A percentile compares a stretch with the other conserved stretches of the same genome.
Evolutionary conservation across 139 green algal species (phyloP).

Genomic region (Pleodorina starrii): DNA sequence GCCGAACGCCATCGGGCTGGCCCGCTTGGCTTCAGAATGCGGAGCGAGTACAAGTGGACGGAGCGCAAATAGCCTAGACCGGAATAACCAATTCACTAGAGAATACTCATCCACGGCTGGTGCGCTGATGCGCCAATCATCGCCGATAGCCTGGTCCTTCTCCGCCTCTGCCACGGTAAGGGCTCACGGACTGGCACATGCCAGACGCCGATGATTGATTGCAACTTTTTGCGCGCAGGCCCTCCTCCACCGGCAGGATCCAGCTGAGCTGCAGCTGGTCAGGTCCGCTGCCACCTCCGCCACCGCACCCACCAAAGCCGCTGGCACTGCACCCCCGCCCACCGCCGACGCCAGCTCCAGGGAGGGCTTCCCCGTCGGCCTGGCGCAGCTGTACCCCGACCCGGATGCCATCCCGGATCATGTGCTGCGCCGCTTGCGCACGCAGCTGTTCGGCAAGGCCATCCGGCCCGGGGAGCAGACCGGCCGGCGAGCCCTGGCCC

Average conservation of each 20-base stretch:
- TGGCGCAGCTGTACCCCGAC: constrained; percentile 18
- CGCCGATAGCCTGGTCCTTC: no score
- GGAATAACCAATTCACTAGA: neutral
- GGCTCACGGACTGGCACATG: no score
- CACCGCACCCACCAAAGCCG: neutral
- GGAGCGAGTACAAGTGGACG: neutral
- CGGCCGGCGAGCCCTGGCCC: constrained; percentile 45
- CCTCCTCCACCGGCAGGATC: neutral
- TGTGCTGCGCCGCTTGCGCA: neutral
- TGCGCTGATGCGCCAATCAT: neutral
- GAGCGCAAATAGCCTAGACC: neutral
- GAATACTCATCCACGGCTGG: neutral
- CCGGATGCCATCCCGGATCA: neutral
- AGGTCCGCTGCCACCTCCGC: neutral
- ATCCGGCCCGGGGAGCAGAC: constrained; percentile 41
- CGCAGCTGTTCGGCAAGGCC: constrained; percentile 39
- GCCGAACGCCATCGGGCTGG: neutral
- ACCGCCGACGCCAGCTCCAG: neutral
- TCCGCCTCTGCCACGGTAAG: no score
- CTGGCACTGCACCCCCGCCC: neutral
- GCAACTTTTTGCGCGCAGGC: neutral
- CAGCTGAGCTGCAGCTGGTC: neutral
- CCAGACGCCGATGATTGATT: neutral
- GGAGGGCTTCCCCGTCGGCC: neutral
- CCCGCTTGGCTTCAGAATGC: neutral